Evolutionary conservation across 2,329 filamentous ascomycete genomes (phyloP).

Genomic region (Diaporthe helianthi): DNA sequence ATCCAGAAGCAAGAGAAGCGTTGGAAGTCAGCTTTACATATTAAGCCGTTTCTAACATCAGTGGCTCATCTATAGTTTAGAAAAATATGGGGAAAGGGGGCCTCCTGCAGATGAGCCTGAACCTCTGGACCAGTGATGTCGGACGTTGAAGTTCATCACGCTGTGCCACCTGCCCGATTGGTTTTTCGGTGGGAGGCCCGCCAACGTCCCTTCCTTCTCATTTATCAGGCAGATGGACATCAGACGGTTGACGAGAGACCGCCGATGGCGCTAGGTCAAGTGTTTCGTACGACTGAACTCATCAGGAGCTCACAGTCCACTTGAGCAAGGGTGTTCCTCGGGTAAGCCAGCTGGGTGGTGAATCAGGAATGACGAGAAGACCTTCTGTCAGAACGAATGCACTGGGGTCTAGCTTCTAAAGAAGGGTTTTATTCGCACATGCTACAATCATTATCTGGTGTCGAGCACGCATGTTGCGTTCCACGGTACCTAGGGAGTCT

Average conservation of each 20-base stretch:
- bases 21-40: neutral
- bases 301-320: no score
- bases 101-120: neutral
- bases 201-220: neutral
- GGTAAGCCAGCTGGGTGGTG: neutral
- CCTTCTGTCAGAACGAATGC: no score
- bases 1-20: neutral
- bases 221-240: neutral
- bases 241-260: no score
- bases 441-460: neutral
- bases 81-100: neutral
- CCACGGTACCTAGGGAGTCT: no score
- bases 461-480: no score
- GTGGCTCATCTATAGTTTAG: neutral
- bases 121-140: neutral
- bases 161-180: neutral
- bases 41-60: neutral
- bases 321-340: no score
- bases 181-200: neutral
- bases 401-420: no score
- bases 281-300: neutral
- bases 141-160: no score
- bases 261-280: fast-evolving
- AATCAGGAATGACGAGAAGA: no score
- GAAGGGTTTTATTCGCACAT: neutral